Conservation (phyloP, 495 filamentous ascomycete species). For the Talaromyces thailandensis region DNA sequence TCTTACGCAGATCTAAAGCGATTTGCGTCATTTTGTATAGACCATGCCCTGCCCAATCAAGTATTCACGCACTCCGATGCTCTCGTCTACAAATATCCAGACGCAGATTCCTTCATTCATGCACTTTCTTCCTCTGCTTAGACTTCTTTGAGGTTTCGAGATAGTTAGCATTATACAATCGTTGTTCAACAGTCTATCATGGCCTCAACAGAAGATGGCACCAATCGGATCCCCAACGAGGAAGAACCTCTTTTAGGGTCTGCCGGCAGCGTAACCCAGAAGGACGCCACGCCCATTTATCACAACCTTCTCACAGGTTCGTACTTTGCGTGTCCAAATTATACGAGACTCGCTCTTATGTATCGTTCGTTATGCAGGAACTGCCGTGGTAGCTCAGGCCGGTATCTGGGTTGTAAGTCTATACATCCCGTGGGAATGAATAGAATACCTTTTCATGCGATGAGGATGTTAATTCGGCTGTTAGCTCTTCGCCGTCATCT, state of each 20-base stretch:
- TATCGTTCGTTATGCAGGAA: constrained; percentile 37
- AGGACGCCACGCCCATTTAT: constrained; percentile 48
- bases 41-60: neutral
- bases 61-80: neutral
- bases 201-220: neutral
- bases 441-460: neutral
- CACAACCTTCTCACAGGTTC: constrained; percentile 71
- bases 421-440: too few relatives aligned
- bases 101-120: neutral
- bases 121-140: neutral
- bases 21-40: neutral
- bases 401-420: constrained; percentile 55
- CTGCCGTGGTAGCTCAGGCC: constrained; percentile 57
- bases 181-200: neutral
- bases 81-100: neutral
- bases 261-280: constrained; percentile 64
- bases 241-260: constrained; percentile 71
- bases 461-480: constrained; percentile 14
- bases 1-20: neutral
- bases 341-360: neutral
- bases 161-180: neutral
- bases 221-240: constrained; percentile 28
- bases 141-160: too few relatives aligned
- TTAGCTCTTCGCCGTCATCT: constrained; percentile 64
- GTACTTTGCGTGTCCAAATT: constrained; percentile 4